phyloP scores from a whole-genome alignment of 176 grass and related monocot genomes.

The Paspalum vaginatum region DNA sequence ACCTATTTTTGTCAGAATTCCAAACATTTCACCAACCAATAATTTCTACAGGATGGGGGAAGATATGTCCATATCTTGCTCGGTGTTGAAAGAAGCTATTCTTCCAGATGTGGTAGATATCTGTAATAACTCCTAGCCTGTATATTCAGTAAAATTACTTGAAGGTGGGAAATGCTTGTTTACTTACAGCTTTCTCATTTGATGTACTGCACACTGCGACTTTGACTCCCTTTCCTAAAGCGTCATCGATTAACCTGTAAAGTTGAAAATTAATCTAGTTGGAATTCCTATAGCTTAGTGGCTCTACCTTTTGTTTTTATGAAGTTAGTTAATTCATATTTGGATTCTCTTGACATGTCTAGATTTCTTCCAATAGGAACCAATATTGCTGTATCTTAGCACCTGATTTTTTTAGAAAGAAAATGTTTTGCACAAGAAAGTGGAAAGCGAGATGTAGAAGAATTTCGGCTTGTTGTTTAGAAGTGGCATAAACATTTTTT shows the following conservation, averaged over 20 bases:
- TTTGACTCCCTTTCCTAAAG: slow-evolving; percentile 79
- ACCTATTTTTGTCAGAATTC: background rate
- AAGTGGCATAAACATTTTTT: background rate
- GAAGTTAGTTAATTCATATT: slow-evolving; percentile 14
- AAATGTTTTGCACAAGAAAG: no score
- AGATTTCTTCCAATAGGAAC: no score
- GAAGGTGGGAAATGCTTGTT: slow-evolving; percentile 13
- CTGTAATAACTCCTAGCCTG: background rate
- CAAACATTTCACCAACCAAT: background rate
- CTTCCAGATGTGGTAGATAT: background rate
- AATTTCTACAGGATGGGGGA: background rate
- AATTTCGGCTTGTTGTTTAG: background rate
- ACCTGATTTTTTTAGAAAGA: no score
- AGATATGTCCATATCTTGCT: background rate
- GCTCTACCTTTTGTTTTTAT: background rate
- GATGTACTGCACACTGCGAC: slow-evolving; percentile 98
- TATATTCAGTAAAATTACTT: background rate
- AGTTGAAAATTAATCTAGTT: slow-evolving; percentile 15
- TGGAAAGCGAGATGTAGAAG: background rate
- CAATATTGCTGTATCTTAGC: no score
- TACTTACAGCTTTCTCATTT: slow-evolving; percentile 95
- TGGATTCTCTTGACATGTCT: background rate
- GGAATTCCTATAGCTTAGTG: background rate
- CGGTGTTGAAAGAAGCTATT: background rate
- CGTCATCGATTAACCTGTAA: slow-evolving; percentile 91